These are phyloP conservation scores for Forsythia suspensa DNA, from an alignment of 257 asterid species.

Conservation along the genomic window DNA sequence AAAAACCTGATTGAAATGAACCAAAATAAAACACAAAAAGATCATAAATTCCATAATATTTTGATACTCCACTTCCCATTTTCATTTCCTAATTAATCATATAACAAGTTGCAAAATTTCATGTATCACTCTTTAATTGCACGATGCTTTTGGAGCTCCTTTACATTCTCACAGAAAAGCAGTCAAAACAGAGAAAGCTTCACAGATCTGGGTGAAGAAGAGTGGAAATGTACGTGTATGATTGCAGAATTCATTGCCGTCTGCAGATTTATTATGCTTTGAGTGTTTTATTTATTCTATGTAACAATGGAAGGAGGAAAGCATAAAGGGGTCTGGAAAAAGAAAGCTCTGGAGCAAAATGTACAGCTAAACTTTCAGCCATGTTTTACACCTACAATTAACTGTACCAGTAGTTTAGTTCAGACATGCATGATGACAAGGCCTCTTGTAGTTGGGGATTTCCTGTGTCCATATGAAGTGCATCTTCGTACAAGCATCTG, in stretches of 20 bases:
- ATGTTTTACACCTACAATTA: constrained; percentile 28
- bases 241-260: neutral
- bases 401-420: constrained; percentile 62
- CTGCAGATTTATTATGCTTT: neutral
- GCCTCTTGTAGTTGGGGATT: constrained; percentile 62
- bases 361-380: constrained; percentile 14
- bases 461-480: constrained; percentile 71
- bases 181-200: neutral
- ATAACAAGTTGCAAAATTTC: neutral
- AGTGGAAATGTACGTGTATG: neutral
- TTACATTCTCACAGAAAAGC: neutral
- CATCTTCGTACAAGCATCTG: constrained; percentile 75
- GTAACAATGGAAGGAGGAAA: constrained; percentile 1
- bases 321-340: neutral
- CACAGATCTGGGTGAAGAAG: neutral
- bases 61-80: neutral
- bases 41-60: neutral
- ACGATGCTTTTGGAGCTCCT: neutral
- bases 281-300: neutral
- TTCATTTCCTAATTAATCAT: neutral
- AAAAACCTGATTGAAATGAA: no score
- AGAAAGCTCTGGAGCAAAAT: constrained; percentile 1
- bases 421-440: constrained; percentile 68
- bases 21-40: neutral
- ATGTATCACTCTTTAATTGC: neutral